Percentiles rank a stretch among this genome's conserved stretches.
Conservation (phyloP, 306 rosid species). For the Begonia fuchsioides region DNA sequence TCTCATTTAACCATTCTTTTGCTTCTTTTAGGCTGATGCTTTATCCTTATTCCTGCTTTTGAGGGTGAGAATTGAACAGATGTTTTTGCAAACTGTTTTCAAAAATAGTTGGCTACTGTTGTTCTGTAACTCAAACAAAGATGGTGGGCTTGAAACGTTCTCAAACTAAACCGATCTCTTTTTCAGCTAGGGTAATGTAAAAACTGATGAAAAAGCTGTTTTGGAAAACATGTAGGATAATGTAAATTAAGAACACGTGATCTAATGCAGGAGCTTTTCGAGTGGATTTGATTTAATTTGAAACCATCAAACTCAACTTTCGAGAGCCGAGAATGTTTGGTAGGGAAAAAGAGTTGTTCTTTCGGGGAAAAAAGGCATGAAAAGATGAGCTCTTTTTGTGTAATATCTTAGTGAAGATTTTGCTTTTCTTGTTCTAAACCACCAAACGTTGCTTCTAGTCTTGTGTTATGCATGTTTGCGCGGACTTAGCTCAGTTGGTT, state of each 20-base stretch:
- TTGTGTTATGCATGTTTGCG: constrained; percentile 61
- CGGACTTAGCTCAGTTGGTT: too few species aligned
- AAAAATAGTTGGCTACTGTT: too few species aligned
- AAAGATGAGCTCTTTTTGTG: constrained; percentile 86
- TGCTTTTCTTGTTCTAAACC: constrained; percentile 47
- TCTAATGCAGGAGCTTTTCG: constrained; percentile 26
- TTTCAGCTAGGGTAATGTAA: too few species aligned
- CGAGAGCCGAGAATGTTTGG: constrained; percentile 70
- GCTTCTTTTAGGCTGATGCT: too few species aligned
- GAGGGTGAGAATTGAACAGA: too few species aligned
- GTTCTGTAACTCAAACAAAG: too few species aligned
- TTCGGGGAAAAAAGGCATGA: constrained; percentile 52
- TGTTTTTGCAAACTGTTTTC: too few species aligned
- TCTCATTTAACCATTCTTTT: too few species aligned
- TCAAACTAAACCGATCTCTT: too few species aligned
- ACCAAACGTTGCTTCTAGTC: constrained; percentile 48
- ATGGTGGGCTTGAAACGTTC: too few species aligned
- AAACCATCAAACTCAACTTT: constrained; percentile 44
- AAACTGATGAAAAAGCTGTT: too few species aligned
- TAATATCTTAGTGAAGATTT: constrained; percentile 74
- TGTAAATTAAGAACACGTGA: constrained; percentile 39
- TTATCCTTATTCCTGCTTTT: too few species aligned
- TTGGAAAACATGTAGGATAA: constrained; percentile 3
- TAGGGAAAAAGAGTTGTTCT: constrained; percentile 68
- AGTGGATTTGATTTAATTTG: constrained; percentile 26